These are phyloP conservation scores for Ettlia oleoabundans DNA, from an alignment of 139 green algal genomes.

Conservation along the genomic window DNA sequence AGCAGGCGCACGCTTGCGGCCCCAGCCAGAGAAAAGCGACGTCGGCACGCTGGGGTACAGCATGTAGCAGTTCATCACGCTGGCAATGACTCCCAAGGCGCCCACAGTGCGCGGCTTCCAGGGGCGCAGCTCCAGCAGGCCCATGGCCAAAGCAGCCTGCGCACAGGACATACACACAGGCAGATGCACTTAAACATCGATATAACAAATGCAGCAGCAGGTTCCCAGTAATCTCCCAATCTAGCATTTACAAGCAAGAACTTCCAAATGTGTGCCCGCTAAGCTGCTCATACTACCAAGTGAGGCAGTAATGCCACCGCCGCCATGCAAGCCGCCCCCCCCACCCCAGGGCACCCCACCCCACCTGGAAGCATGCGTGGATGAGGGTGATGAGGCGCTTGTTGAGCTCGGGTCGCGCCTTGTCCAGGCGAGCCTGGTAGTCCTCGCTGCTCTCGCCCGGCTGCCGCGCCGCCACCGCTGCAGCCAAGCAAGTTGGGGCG, in stretches of 20 bases:
- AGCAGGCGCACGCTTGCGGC: background rate
- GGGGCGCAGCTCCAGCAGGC: conserved; percentile 69
- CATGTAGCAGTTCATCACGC: conserved; percentile 92
- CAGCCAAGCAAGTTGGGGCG: background rate
- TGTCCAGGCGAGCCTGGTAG: conserved; percentile 66
- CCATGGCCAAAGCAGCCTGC: conserved; percentile 75
- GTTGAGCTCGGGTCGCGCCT: conserved; percentile 66
- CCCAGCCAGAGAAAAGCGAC: conserved; percentile 1
- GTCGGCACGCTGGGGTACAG: conserved; percentile 43
- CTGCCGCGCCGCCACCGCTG: conserved; percentile 16
- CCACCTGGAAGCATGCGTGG: conserved; percentile 78
- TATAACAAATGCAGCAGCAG: too few species aligned
- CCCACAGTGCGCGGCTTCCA: conserved; percentile 85
- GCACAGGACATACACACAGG: background rate
- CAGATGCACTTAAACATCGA: background rate
- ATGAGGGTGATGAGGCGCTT: conserved; percentile 66
- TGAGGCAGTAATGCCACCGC: too few species aligned
- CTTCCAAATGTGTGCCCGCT: too few species aligned
- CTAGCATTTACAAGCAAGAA: too few species aligned
- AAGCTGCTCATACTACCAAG: too few species aligned
- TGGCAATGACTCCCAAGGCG: conserved; percentile 75
- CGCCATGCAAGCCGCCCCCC: too few species aligned
- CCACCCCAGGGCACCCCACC: too few species aligned
- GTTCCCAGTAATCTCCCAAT: too few species aligned
- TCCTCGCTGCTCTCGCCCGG: conserved; percentile 66